phyloP scores from a whole-genome alignment of 176 grass and related monocot species.

The Ensete glaucum region DNA sequence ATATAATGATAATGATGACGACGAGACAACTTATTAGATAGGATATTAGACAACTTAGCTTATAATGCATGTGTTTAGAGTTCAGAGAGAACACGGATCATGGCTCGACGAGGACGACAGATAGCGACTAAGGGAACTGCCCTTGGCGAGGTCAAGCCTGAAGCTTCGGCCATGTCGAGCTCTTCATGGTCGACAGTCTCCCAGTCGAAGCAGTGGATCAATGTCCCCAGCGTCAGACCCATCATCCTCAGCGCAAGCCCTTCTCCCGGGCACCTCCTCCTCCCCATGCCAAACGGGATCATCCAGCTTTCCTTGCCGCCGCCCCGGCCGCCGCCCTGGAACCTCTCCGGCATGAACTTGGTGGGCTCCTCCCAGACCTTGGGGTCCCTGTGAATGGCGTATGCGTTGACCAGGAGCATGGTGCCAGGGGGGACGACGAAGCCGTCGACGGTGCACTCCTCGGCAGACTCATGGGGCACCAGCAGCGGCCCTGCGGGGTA shows the following conservation, averaged over 20 bases:
- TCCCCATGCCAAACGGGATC: not conserved
- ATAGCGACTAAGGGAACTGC: not conserved
- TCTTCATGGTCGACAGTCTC: not conserved
- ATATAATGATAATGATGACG: too few species aligned
- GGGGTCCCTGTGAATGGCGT: conserved; percentile 47
- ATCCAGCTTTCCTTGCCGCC: not conserved
- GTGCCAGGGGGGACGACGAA: conserved; percentile 33
- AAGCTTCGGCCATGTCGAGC: not conserved
- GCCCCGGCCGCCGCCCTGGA: not conserved
- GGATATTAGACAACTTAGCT: too few species aligned
- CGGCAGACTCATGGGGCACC: conserved; percentile 47
- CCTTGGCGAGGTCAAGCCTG: not conserved
- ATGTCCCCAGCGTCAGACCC: not conserved
- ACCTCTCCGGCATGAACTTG: conserved; percentile 56
- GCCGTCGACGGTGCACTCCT: conserved; percentile 37
- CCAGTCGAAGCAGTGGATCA: conserved; percentile 8
- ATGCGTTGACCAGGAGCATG: conserved; percentile 53
- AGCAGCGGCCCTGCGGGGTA: conserved; percentile 36
- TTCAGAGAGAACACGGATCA: not conserved
- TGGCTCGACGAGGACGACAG: not conserved
- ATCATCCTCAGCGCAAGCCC: not conserved
- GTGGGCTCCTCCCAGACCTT: conserved; percentile 43
- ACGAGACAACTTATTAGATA: too few species aligned
- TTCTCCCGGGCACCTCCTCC: conserved; percentile 4
- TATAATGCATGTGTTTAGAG: too few species aligned